These are phyloP conservation scores for Pluteus cervinus DNA, from an alignment of 768 basidiomycete genomes.

Conservation along the genomic window DNA sequence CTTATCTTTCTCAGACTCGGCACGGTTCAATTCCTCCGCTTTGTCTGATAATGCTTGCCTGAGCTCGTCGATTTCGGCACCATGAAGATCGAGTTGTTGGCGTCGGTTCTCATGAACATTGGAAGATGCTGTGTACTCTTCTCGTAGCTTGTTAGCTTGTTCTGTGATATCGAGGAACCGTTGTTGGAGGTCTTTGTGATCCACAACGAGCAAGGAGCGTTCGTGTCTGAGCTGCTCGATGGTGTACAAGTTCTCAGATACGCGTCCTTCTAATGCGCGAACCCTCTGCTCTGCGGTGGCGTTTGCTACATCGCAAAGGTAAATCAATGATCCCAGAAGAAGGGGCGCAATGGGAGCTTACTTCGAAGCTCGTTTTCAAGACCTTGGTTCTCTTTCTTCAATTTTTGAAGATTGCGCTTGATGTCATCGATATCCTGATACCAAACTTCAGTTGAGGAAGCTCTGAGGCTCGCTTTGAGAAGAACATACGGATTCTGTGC, in stretches of 20 bases:
- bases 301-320: slow-evolving; percentile 38
- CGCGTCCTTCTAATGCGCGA: slow-evolving; percentile 58
- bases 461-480: neutral
- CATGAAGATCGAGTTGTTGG: slow-evolving; percentile 66
- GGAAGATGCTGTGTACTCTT: slow-evolving; percentile 55
- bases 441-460: neutral
- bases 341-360: slow-evolving; percentile 20
- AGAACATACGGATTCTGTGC: slow-evolving; percentile 62
- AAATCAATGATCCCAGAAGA: neutral
- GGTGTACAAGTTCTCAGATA: slow-evolving; percentile 60
- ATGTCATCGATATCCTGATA: slow-evolving; percentile 76
- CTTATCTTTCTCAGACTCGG: slow-evolving; percentile 58
- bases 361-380: slow-evolving; percentile 72
- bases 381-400: slow-evolving; percentile 69
- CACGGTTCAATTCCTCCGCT: slow-evolving; percentile 54
- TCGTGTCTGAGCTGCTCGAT: slow-evolving; percentile 77
- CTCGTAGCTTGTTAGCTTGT: slow-evolving; percentile 57
- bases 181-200: slow-evolving; percentile 70
- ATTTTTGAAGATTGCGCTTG: slow-evolving; percentile 55
- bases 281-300: slow-evolving; percentile 68
- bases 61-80: slow-evolving; percentile 73
- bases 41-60: slow-evolving; percentile 57
- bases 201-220: slow-evolving; percentile 57
- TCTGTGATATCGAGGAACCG: slow-evolving; percentile 62
- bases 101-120: slow-evolving; percentile 66